A percentile compares a stretch with the other conserved stretches of the same genome.
phyloP scores from a whole-genome alignment of 176 grass and related monocot species.

The Zizania latifolia region DNA sequence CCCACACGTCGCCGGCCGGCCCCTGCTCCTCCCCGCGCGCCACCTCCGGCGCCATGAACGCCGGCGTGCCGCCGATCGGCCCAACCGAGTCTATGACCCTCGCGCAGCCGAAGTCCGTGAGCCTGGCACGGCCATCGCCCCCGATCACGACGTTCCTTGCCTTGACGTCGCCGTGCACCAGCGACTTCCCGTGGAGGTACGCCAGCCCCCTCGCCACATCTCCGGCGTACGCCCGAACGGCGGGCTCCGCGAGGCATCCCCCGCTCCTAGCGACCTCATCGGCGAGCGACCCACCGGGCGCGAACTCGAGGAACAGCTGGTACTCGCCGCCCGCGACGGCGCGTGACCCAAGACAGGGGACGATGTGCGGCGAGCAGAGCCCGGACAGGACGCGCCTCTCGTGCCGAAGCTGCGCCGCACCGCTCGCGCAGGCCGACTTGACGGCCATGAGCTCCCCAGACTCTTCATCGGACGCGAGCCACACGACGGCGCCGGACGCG shows the following conservation, averaged over 20 bases:
- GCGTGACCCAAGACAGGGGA: conserved; percentile 56
- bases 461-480: conserved; percentile 34
- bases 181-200: conserved; percentile 49
- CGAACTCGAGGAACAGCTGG: conserved; percentile 80
- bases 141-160: conserved; percentile 62
- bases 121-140: conserved; percentile 49
- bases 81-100: neutral
- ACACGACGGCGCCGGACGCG: conserved; percentile 54
- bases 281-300: conserved; percentile 61
- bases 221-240: conserved; percentile 23
- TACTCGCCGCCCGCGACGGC: conserved; percentile 23
- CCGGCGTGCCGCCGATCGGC: conserved; percentile 60
- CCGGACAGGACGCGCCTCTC: conserved; percentile 54
- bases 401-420: conserved; percentile 32
- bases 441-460: conserved; percentile 61
- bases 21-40: conserved; percentile 71
- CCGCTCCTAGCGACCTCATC: conserved; percentile 38
- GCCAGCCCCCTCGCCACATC: conserved; percentile 52
- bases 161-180: conserved; percentile 81
- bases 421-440: conserved; percentile 46
- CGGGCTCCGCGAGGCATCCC: conserved; percentile 37
- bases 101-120: conserved; percentile 78
- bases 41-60: conserved; percentile 94
- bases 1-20: conserved; percentile 62
- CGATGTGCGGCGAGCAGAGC: conserved; percentile 61